Evolutionary conservation across 495 filamentous ascomycete species (phyloP), one percentile per base, ranked within the genome.

Genomic region (Aspergillus mulundensis): DNA sequence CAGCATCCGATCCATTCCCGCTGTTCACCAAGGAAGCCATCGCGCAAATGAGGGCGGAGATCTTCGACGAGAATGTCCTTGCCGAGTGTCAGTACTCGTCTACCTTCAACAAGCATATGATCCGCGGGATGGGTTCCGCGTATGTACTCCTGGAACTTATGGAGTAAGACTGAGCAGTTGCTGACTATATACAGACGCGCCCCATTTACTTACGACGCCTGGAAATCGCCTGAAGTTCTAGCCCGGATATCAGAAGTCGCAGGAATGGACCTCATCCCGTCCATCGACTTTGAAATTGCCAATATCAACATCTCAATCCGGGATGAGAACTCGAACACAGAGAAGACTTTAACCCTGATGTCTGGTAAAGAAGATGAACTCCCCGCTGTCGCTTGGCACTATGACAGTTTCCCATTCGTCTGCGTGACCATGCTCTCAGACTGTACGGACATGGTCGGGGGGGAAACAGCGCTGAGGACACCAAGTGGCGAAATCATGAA

Each of bases 391-490:
- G 83, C 78, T 28, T 89, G 87, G 87, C 86, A 91, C 68, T 80
- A 69, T 34, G 87, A 91, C 59, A 85, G 83, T 59, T 89, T 87
- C 64, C 87, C 87, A 0, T 91, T 89, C 55, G 87, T 90, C 14
- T 90, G 87, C 59, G 86, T 91, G 23, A 76, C 82, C 6, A 91
- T 90, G 87, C 77, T 90, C 41, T 87, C 84, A 45, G 85, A 90
- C 61, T 84, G 83, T 43, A 80, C 74, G 0, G 74, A 74, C 12
- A 91, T 90, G 87, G 72, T 86, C 10, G 87, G 87, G 28, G 87
- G 87, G 1, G 87, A 90, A 66, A 90, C 87, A 1, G 87, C 83
- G 5, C 68, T 89, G 18, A 73, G 74, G 48, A 87, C 77, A 0
- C 81, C 78, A 0, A 73, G 39, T 3, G 85, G 85, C 0, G 80